Percentiles rank a stretch among this genome's conserved stretches.
phyloP scores from a whole-genome alignment of 129 eudicot species.

The Chrysanthemum makinoi region DNA sequence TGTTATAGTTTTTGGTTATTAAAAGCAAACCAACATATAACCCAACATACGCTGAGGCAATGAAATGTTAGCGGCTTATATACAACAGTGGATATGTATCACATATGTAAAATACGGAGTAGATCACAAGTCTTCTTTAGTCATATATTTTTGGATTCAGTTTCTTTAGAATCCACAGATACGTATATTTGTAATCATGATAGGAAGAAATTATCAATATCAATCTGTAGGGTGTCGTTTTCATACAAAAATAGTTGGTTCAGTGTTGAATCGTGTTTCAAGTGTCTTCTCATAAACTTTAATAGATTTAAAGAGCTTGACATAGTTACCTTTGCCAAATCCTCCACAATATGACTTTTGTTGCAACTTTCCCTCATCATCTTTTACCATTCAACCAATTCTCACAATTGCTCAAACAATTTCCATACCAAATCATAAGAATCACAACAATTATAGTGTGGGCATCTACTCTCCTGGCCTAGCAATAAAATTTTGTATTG shows the following conservation, averaged over 20 bases:
- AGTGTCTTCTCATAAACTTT: conserved; percentile 94
- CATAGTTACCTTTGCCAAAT: conserved; percentile 93
- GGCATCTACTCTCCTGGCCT: no score
- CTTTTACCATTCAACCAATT: conserved; percentile 82
- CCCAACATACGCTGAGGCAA: no score
- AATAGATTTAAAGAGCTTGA: conserved; percentile 84
- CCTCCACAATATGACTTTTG: conserved; percentile 98
- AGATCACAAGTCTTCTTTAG: no score
- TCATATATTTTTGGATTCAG: no score
- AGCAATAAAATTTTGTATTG: no score
- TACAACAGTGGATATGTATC: no score
- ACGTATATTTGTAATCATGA: no score
- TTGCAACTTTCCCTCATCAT: conserved; percentile 64
- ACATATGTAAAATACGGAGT: no score
- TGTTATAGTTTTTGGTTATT: no score
- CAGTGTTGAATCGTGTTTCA: conserved; percentile 37
- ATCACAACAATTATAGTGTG: not conserved
- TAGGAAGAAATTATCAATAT: not conserved
- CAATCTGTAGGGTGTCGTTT: not conserved
- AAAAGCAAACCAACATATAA: no score
- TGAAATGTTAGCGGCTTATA: no score
- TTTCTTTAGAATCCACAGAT: no score
- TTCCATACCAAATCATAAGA: conserved; percentile 5
- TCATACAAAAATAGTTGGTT: conserved; percentile 11
- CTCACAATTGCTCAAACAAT: conserved; percentile 66